These are phyloP conservation scores for Talinum fruticosum DNA, from an alignment of 148 eudicot species.

Conservation along the genomic window DNA sequence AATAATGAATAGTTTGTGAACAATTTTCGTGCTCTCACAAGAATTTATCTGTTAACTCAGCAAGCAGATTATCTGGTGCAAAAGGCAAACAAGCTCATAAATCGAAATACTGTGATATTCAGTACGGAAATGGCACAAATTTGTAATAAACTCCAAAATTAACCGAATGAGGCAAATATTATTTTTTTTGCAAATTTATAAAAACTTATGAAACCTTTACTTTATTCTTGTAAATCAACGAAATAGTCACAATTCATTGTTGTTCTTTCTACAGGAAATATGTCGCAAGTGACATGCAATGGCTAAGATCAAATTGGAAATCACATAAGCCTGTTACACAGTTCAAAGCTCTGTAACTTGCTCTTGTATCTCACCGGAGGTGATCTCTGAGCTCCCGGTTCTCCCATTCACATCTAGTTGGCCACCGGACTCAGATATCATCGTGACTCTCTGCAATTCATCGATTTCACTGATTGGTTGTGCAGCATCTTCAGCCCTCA, in stretches of 20 bases:
- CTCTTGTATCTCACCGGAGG: constrained; percentile 51
- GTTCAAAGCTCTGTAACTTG: constrained; percentile 29
- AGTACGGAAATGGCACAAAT: too few species aligned
- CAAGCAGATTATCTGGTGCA: too few species aligned
- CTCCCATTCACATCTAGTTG: constrained; percentile 42
- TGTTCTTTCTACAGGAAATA: background rate
- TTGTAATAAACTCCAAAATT: too few species aligned
- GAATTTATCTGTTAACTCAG: too few species aligned
- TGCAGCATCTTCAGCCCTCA: constrained; percentile 43
- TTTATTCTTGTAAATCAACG: background rate
- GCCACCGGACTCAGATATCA: constrained; percentile 65
- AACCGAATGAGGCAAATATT: too few species aligned
- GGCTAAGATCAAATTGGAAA: background rate
- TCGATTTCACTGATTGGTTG: constrained; percentile 46
- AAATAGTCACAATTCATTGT: background rate
- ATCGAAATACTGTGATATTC: too few species aligned
- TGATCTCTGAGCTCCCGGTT: constrained; percentile 30
- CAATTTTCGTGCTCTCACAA: background rate
- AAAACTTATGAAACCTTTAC: background rate
- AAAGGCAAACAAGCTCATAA: too few species aligned
- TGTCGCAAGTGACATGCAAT: background rate
- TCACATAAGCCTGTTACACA: constrained; percentile 9
- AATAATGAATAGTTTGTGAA: too few species aligned
- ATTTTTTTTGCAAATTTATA: too few species aligned
- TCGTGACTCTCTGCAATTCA: constrained; percentile 70